These are phyloP conservation scores for Pichia kluyveri DNA, from an alignment of 805 yeast species.

Conservation along the genomic window DNA sequence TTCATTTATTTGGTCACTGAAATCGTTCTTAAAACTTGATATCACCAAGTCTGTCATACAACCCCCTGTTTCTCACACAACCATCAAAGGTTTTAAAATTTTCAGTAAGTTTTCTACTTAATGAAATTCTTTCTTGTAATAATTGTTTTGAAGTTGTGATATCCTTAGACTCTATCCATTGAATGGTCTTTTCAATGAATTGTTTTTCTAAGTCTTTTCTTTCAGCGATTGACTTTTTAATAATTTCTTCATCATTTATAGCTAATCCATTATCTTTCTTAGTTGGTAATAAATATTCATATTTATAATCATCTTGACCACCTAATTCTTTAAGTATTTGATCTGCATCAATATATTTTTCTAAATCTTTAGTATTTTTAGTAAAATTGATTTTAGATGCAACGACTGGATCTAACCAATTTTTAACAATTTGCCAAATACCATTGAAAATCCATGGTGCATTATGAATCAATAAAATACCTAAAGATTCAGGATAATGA, in stretches of 20 bases:
- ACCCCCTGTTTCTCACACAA: slow-evolving; percentile 67
- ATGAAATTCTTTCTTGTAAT: slow-evolving; percentile 43
- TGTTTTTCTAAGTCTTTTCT: slow-evolving; percentile 45
- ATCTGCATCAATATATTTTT: slow-evolving; percentile 46
- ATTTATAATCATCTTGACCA: slow-evolving; percentile 55
- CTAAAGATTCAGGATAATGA: slow-evolving; percentile 91
- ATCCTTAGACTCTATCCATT: slow-evolving; percentile 67
- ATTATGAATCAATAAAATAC: slow-evolving; percentile 74
- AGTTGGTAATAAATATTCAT: slow-evolving; percentile 54
- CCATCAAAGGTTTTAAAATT: slow-evolving; percentile 72
- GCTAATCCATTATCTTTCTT: slow-evolving; percentile 45
- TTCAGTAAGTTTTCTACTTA: slow-evolving; percentile 44
- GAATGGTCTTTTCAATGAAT: slow-evolving; percentile 56
- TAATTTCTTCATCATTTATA: slow-evolving; percentile 33
- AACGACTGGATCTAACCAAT: slow-evolving; percentile 95
- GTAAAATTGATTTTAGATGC: slow-evolving; percentile 87
- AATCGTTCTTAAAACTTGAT: slow-evolving; percentile 13
- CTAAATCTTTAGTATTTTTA: slow-evolving; percentile 57
- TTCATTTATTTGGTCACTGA: too few relatives aligned
- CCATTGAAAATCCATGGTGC: slow-evolving; percentile 98
- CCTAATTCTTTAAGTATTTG: slow-evolving; percentile 67
- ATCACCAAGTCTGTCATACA: slow-evolving; percentile 66
- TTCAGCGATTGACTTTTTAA: slow-evolving; percentile 23
- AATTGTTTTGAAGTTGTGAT: slow-evolving; percentile 39
- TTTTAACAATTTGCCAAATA: slow-evolving; percentile 86